Conservation (phyloP, 177 flowering plant genomes). For the Tripterygium wilfordii region DNA sequence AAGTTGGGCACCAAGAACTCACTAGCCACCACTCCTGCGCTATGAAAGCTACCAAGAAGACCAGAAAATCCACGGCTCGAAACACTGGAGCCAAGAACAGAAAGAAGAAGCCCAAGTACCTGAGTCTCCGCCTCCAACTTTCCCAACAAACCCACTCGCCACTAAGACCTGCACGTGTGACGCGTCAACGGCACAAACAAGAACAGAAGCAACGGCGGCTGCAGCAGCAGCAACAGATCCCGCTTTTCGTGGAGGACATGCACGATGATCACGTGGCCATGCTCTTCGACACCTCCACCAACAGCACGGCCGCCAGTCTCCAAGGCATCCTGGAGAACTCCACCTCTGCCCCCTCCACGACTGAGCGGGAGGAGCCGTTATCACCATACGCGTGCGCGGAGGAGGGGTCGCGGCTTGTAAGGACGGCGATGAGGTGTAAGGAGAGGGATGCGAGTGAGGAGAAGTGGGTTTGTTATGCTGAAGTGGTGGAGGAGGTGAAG, state of each 20-base stretch:
- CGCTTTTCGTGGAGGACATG: conserved; percentile 45
- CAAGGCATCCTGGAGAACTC: conserved; percentile 35
- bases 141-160: conserved; percentile 9
- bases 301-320: conserved; percentile 32
- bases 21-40: background rate
- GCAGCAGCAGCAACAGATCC: conserved; percentile 50
- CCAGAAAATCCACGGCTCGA: conserved; percentile 10
- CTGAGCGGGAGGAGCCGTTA: conserved; percentile 5
- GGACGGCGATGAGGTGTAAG: conserved; percentile 52
- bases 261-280: conserved; percentile 25
- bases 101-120: conserved; percentile 47
- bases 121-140: conserved; percentile 35
- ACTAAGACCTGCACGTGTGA: conserved; percentile 1
- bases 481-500: conserved; percentile 56
- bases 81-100: conserved; percentile 36
- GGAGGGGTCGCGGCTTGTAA: conserved; percentile 22
- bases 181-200: conserved; percentile 3
- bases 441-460: conserved; percentile 48
- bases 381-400: background rate
- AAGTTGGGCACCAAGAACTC: too few relatives aligned
- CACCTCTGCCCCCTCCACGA: conserved; percentile 6
- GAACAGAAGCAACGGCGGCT: too few relatives aligned
- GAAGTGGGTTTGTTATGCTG: conserved; percentile 66
- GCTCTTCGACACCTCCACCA: conserved; percentile 30
- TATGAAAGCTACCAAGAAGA: background rate